phyloP scores from a whole-genome alignment of 2,329 filamentous ascomycete genomes.

The Teratosphaeria nubilosa region DNA sequence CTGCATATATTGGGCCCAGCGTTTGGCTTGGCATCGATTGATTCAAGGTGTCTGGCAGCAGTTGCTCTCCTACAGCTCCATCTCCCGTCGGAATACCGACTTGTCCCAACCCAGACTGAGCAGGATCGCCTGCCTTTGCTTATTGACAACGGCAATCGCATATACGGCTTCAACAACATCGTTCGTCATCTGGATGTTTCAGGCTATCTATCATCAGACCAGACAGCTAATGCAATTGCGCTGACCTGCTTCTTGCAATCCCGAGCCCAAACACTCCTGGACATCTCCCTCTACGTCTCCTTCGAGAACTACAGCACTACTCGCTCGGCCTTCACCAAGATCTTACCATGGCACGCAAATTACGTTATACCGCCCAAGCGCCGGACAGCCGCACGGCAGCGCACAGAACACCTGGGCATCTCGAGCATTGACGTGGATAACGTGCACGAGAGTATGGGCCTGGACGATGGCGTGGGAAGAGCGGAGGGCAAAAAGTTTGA shows the following conservation, averaged over 20 bases:
- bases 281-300: conserved; percentile 82
- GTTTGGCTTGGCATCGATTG: conserved; percentile 80
- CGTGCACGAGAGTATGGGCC: conserved; percentile 27
- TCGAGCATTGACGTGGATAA: conserved; percentile 36
- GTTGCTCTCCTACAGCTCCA: conserved; percentile 63
- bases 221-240: conserved; percentile 32
- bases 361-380: conserved; percentile 72
- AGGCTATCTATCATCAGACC: neutral
- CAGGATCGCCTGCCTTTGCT: conserved; percentile 28
- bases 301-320: conserved; percentile 79
- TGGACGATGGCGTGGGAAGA: conserved; percentile 21
- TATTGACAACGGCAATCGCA: conserved; percentile 45
- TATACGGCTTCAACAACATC: conserved; percentile 53
- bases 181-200: conserved; percentile 41
- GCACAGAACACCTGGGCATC: conserved; percentile 47
- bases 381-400: conserved; percentile 57
- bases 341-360: conserved; percentile 78
- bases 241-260: conserved; percentile 52
- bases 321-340: conserved; percentile 65
- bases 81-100: conserved; percentile 52
- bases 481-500: conserved; percentile 18
- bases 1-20: conserved; percentile 86
- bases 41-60: conserved; percentile 78
- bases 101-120: conserved; percentile 50
- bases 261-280: conserved; percentile 66